Evolutionary conservation across 129 eudicot genomes (phyloP).

Genomic region (Dittrichia graveolens): DNA sequence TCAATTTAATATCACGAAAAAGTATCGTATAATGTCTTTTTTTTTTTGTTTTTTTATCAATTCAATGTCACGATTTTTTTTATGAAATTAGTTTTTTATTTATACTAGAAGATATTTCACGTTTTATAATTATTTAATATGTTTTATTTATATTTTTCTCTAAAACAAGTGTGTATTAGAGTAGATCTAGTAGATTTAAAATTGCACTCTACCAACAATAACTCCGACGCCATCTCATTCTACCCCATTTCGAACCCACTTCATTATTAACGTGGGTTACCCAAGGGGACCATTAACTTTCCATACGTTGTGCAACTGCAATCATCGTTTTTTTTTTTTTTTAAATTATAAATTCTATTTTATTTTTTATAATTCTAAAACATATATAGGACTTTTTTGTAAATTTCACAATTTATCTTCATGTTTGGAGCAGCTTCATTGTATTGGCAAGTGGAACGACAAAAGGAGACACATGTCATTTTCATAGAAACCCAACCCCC

Average conservation of each 20-base stretch:
- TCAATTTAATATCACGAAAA: no score
- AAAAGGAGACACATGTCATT: slow-evolving; percentile 47
- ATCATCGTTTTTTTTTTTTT: not conserved
- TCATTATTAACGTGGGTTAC: slow-evolving; percentile 22
- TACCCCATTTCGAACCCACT: slow-evolving; percentile 24
- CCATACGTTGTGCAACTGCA: no score
- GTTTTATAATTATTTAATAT: no score
- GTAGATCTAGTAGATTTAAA: no score
- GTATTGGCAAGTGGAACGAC: slow-evolving; percentile 30
- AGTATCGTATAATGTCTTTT: no score
- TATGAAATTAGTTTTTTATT: no score
- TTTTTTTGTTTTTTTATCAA: no score
- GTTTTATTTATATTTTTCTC: no score
- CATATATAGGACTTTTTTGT: slow-evolving; percentile 11
- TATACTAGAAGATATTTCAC: no score
- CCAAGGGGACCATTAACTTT: slow-evolving; percentile 23
- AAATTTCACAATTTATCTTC: not conserved
- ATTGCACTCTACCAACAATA: slow-evolving; percentile 11
- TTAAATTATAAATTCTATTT: no score
- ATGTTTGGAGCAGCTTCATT: slow-evolving; percentile 5
- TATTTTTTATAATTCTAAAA: not conserved
- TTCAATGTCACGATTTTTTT: no score
- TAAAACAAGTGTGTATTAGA: no score
- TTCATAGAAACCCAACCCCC: slow-evolving; percentile 27
- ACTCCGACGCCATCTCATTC: slow-evolving; percentile 19